These are phyloP conservation scores for Venturia nashicola DNA, from an alignment of 2,329 filamentous ascomycete species.

Conservation along the genomic window DNA sequence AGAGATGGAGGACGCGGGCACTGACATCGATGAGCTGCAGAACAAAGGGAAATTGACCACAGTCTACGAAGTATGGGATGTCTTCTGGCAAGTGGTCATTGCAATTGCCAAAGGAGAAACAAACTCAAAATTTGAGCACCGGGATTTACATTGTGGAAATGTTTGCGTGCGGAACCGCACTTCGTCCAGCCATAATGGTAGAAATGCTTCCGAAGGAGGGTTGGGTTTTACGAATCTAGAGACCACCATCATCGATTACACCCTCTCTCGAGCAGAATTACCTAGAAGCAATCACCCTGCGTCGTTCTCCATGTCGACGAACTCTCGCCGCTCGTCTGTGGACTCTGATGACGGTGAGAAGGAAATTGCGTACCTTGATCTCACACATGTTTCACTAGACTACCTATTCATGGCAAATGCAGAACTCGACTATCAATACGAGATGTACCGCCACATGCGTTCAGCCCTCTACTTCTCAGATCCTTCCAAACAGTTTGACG, in stretches of 20 bases:
- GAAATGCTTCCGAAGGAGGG: slow-evolving; percentile 17
- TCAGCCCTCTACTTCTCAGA: slow-evolving; percentile 31
- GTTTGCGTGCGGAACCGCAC: slow-evolving; percentile 38
- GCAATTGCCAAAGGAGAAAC: slow-evolving; percentile 50
- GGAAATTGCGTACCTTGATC: slow-evolving; percentile 25
- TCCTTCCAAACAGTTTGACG: slow-evolving; percentile 27
- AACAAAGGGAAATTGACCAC: slow-evolving; percentile 22
- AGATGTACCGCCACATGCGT: slow-evolving; percentile 43
- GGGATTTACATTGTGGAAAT: slow-evolving; percentile 55
- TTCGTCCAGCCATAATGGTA: slow-evolving; percentile 8
- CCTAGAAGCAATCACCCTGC: background rate
- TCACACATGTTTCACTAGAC: slow-evolving; percentile 11
- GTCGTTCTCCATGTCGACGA: background rate
- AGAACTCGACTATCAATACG: slow-evolving; percentile 40
- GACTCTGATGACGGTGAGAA: slow-evolving; percentile 12
- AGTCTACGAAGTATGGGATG: slow-evolving; percentile 42
- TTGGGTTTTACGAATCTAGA: slow-evolving; percentile 43
- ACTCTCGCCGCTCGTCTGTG: background rate
- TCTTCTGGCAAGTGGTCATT: slow-evolving; percentile 55
- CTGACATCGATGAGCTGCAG: slow-evolving; percentile 35
- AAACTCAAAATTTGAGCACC: slow-evolving; percentile 48
- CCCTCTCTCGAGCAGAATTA: slow-evolving; percentile 49
- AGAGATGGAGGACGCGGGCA: slow-evolving; percentile 55
- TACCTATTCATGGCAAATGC: slow-evolving; percentile 34
- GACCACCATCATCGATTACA: slow-evolving; percentile 57